phyloP scores from a whole-genome alignment of 2,329 filamentous ascomycete species.

The Monosporascus sp. region DNA sequence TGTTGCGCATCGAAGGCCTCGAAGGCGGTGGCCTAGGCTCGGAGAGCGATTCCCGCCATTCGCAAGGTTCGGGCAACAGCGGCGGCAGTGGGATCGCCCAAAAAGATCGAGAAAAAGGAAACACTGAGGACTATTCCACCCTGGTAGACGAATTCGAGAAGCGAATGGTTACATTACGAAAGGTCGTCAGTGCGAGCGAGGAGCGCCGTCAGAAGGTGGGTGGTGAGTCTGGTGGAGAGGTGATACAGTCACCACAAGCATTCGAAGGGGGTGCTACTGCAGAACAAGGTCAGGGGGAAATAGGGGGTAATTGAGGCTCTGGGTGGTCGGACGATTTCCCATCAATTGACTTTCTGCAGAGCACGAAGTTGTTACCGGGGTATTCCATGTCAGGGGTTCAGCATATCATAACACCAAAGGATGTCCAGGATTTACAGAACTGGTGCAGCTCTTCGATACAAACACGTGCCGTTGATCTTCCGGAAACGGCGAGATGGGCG shows the following conservation, averaged over 20 bases:
- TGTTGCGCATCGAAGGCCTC: constrained; percentile 60
- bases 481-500: too few relatives aligned
- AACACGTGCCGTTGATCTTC: too few relatives aligned
- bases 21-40: constrained; percentile 28
- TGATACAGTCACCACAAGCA: neutral
- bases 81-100: constrained; percentile 26
- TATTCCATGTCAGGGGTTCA: too few relatives aligned
- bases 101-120: constrained; percentile 18
- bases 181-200: constrained; percentile 48
- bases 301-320: too few relatives aligned
- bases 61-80: constrained; percentile 20
- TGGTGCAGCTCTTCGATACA: too few relatives aligned
- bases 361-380: too few relatives aligned
- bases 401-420: too few relatives aligned
- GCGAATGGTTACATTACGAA: constrained; percentile 50
- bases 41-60: constrained; percentile 30
- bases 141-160: constrained; percentile 54
- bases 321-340: too few relatives aligned
- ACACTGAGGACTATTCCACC: constrained; percentile 42
- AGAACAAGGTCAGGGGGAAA: neutral
- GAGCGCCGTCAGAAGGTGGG: constrained; percentile 33
- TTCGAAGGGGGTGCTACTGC: neutral
- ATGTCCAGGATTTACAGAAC: too few relatives aligned
- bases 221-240: constrained; percentile 7
- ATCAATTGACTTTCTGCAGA: too few relatives aligned